Conservation (phyloP, 176 grass and related monocot species). For the Rhynchospora pubera region DNA sequence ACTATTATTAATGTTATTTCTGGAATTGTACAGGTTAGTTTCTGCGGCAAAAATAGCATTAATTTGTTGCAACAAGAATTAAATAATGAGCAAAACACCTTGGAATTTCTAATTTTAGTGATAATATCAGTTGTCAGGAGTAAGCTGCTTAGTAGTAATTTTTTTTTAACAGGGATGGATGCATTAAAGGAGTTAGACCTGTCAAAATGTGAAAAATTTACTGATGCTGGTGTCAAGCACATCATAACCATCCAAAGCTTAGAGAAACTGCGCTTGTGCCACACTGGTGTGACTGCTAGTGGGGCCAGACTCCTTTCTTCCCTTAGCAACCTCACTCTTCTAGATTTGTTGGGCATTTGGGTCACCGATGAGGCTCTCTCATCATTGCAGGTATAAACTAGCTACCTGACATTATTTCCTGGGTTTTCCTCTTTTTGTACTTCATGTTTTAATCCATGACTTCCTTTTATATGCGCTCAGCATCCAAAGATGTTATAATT, state of each 20-base stretch:
- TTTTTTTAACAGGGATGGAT: conserved; percentile 47
- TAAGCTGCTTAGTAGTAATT: neutral
- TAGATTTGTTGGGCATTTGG: conserved; percentile 71
- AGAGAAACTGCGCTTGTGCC: conserved; percentile 66
- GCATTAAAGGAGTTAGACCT: conserved; percentile 72
- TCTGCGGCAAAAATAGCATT: neutral
- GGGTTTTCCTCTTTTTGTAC: too few relatives aligned
- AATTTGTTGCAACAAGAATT: neutral
- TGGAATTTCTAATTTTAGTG: neutral
- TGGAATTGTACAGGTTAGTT: neutral
- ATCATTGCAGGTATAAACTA: conserved; percentile 24
- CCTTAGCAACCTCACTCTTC: conserved; percentile 35
- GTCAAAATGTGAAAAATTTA: conserved; percentile 70
- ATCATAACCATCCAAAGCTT: conserved; percentile 58
- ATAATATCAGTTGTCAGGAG: neutral
- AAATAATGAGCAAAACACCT: neutral
- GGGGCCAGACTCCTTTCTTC: conserved; percentile 69
- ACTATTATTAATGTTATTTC: neutral
- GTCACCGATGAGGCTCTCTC: conserved; percentile 46
- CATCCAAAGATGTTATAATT: too few relatives aligned
- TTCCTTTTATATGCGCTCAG: too few relatives aligned
- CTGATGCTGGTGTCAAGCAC: conserved; percentile 69
- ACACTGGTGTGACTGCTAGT: conserved; percentile 53
- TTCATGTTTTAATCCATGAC: too few relatives aligned
- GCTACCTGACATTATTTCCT: too few relatives aligned